phyloP scores from a whole-genome alignment of 306 rosid species.

The Pterocarpus macrocarpus region DNA sequence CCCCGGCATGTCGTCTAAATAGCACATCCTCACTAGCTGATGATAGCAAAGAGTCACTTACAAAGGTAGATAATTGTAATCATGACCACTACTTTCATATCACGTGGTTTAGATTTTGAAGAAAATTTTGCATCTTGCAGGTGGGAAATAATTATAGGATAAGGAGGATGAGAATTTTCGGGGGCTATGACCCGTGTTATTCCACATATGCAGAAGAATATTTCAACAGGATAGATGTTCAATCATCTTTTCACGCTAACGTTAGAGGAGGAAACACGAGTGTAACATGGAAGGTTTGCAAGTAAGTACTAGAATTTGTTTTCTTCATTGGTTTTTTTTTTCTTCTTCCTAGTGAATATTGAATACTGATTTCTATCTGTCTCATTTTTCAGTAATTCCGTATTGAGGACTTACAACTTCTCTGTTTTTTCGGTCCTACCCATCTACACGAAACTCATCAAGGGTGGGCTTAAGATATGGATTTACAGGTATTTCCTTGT shows the following conservation, averaged over 20 bases:
- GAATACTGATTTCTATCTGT: conserved; percentile 16
- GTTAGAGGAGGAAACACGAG: conserved; percentile 36
- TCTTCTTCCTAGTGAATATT: background rate
- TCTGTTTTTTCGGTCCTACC: conserved; percentile 64
- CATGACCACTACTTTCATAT: conserved; percentile 7
- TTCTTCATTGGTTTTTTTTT: background rate
- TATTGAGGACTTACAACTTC: conserved; percentile 53
- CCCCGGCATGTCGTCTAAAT: conserved; percentile 54
- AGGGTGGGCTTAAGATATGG: conserved; percentile 69
- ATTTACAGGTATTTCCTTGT: conserved; percentile 56
- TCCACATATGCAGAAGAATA: conserved; percentile 59
- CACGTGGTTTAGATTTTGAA: background rate
- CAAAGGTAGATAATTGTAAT: conserved; percentile 44
- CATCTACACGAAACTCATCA: conserved; percentile 64
- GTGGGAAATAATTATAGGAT: conserved; percentile 42
- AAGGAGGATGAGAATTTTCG: conserved; percentile 57
- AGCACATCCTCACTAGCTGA: conserved; percentile 44
- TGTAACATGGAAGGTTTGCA: conserved; percentile 59
- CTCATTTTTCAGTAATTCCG: conserved; percentile 48
- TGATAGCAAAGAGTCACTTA: conserved; percentile 27
- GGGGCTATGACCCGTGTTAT: conserved; percentile 70
- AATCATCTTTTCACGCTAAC: conserved; percentile 56
- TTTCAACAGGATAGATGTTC: conserved; percentile 62
- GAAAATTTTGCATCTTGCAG: conserved; percentile 38
- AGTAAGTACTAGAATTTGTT: conserved; percentile 49